A percentile compares a stretch with the other conserved stretches of the same genome.
These are phyloP conservation scores for Claviceps purpurea DNA, from an alignment of 2,329 filamentous ascomycete species.

Conservation along the genomic window DNA sequence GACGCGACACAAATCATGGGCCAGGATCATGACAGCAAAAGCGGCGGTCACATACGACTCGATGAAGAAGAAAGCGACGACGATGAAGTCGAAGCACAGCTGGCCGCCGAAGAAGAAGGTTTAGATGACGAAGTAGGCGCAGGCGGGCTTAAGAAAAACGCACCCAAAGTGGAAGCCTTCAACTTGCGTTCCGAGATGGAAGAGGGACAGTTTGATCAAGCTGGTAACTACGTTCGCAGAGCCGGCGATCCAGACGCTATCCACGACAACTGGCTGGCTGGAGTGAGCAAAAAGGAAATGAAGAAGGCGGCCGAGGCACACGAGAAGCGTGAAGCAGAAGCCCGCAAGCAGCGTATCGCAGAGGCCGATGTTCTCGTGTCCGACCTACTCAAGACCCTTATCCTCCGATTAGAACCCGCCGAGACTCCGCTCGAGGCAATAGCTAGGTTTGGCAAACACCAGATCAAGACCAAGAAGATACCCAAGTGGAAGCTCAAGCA, in stretches of 20 bases:
- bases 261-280: constrained; percentile 87
- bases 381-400: constrained; percentile 61
- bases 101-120: constrained; percentile 58
- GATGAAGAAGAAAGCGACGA: constrained; percentile 44
- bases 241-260: constrained; percentile 77
- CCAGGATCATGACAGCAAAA: constrained; percentile 60
- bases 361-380: constrained; percentile 63
- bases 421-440: constrained; percentile 86
- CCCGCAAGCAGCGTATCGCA: constrained; percentile 53
- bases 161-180: constrained; percentile 90
- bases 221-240: constrained; percentile 84
- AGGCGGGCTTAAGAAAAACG: constrained; percentile 82
- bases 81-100: constrained; percentile 55
- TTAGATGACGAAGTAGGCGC: constrained; percentile 83
- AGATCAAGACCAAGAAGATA: constrained; percentile 44
- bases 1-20: constrained; percentile 58
- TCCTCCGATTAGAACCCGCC: constrained; percentile 58
- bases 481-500: constrained; percentile 62
- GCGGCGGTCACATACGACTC: constrained; percentile 56
- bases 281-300: constrained; percentile 88
- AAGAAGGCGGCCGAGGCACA: constrained; percentile 75
- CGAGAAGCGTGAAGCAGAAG: constrained; percentile 69
- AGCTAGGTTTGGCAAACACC: constrained; percentile 59
- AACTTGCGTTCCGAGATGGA: constrained; percentile 86
- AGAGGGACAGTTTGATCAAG: constrained; percentile 81